A percentile compares a stretch with the other conserved stretches of the same genome.
phyloP scores from a whole-genome alignment of 139 green algal species.

The Eudorina sp. region DNA sequence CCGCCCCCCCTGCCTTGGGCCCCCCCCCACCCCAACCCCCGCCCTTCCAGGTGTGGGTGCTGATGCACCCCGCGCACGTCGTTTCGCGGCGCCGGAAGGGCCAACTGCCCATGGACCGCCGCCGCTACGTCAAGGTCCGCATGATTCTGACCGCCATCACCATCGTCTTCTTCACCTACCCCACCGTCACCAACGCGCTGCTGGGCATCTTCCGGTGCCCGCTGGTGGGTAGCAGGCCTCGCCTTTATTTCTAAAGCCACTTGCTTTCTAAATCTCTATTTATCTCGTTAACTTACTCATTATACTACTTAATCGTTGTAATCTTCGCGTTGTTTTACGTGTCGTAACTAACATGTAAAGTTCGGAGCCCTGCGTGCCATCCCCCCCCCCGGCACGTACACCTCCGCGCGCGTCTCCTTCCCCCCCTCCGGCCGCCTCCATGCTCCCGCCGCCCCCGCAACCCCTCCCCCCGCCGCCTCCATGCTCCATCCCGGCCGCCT shows the following conservation, averaged over 20 bases:
- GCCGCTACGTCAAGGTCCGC: background rate
- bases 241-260: background rate
- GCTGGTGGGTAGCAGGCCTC: background rate
- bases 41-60: background rate
- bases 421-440: background rate
- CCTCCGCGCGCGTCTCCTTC: background rate
- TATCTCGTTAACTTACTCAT: too few relatives aligned
- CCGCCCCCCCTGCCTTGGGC: background rate
- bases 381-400: too few relatives aligned
- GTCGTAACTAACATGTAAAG: too few relatives aligned
- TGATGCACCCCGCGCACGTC: background rate
- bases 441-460: too few relatives aligned
- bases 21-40: background rate
- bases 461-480: background rate
- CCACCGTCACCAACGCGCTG: constrained; percentile 30
- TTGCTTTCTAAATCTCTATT: too few relatives aligned
- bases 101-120: background rate
- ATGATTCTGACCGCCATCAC: constrained; percentile 49
- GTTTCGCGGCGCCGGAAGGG: background rate
- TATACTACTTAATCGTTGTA: too few relatives aligned
- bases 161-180: constrained; percentile 54
- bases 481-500: background rate
- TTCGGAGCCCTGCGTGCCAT: too few relatives aligned
- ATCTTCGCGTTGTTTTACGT: too few relatives aligned
- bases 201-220: constrained; percentile 44